Conservation (phyloP, 2,329 filamentous ascomycete species). For the Biscogniauxia marginata region DNA sequence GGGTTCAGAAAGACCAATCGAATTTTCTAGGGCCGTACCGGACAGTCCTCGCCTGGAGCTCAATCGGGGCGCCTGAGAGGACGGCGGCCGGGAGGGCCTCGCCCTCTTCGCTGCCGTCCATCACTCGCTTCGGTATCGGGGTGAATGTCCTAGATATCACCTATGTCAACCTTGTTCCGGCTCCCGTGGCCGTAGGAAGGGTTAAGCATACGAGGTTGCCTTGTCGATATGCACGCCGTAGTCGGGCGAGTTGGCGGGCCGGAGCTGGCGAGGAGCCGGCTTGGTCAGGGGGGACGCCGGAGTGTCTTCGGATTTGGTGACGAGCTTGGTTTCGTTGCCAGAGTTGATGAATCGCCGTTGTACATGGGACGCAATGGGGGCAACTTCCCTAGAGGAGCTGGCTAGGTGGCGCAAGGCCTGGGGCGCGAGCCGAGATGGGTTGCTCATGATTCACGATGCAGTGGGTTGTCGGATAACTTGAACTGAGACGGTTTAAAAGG, state of each 20-base stretch:
- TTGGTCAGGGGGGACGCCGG: slow-evolving; percentile 41
- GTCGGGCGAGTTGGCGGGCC: slow-evolving; percentile 68
- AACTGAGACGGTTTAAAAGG: too few relatives aligned
- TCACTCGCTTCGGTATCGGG: slow-evolving; percentile 82
- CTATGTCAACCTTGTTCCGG: background rate
- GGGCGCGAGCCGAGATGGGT: too few relatives aligned
- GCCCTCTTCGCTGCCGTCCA: slow-evolving; percentile 84
- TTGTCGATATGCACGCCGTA: slow-evolving; percentile 81
- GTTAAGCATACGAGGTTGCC: slow-evolving; percentile 74
- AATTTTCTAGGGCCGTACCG: slow-evolving; percentile 57
- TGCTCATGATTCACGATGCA: too few relatives aligned
- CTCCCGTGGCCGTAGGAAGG: background rate
- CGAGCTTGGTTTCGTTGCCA: too few relatives aligned
- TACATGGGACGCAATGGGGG: background rate
- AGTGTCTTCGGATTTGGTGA: too few relatives aligned
- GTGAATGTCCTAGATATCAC: slow-evolving; percentile 70
- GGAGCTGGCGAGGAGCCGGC: slow-evolving; percentile 34
- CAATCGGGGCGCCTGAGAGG: slow-evolving; percentile 87
- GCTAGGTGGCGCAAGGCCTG: too few relatives aligned
- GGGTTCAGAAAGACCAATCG: slow-evolving; percentile 5
- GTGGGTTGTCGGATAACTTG: too few relatives aligned
- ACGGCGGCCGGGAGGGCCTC: slow-evolving; percentile 77
- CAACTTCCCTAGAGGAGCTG: too few relatives aligned
- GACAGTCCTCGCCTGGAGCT: slow-evolving; percentile 90
- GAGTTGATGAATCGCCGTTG: slow-evolving; percentile 10